Evolutionary conservation across 2,329 filamentous ascomycete genomes (phyloP).

Genomic region (Cladophialophora bantiana): DNA sequence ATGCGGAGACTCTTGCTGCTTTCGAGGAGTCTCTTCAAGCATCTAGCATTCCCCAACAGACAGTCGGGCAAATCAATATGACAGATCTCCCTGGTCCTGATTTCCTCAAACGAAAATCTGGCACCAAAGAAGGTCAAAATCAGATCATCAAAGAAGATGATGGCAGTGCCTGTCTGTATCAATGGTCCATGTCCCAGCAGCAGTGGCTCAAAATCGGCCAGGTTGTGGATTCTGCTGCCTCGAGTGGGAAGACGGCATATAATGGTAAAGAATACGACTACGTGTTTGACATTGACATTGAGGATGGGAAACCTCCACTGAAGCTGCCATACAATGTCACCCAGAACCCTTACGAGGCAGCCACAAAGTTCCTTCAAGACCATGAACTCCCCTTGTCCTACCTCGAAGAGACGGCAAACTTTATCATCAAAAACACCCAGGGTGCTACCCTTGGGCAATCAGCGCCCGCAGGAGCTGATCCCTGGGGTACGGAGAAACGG

Average conservation of each 20-base stretch:
- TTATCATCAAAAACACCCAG: slow-evolving; percentile 88
- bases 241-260: slow-evolving; percentile 78
- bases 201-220: slow-evolving; percentile 92
- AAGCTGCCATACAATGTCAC: slow-evolving; percentile 94
- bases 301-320: slow-evolving; percentile 88
- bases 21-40: slow-evolving; percentile 84
- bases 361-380: slow-evolving; percentile 86
- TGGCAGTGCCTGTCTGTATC: slow-evolving; percentile 82
- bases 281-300: slow-evolving; percentile 95
- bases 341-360: slow-evolving; percentile 90
- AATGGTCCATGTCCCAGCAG: slow-evolving; percentile 76
- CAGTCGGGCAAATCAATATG: slow-evolving; percentile 84
- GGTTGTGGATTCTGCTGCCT: slow-evolving; percentile 86
- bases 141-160: slow-evolving; percentile 87
- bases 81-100: slow-evolving; percentile 89
- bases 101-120: slow-evolving; percentile 79
- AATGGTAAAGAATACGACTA: slow-evolving; percentile 91
- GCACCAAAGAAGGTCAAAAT: slow-evolving; percentile 95
- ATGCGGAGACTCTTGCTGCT: slow-evolving; percentile 69
- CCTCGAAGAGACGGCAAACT: slow-evolving; percentile 89
- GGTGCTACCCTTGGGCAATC: slow-evolving; percentile 76
- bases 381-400: slow-evolving; percentile 89
- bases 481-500: slow-evolving; percentile 77
- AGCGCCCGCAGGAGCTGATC: slow-evolving; percentile 65
- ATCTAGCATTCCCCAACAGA: slow-evolving; percentile 87